Conservation (phyloP, 2,329 filamentous ascomycete species). For the Cordyceps tenuipes region DNA sequence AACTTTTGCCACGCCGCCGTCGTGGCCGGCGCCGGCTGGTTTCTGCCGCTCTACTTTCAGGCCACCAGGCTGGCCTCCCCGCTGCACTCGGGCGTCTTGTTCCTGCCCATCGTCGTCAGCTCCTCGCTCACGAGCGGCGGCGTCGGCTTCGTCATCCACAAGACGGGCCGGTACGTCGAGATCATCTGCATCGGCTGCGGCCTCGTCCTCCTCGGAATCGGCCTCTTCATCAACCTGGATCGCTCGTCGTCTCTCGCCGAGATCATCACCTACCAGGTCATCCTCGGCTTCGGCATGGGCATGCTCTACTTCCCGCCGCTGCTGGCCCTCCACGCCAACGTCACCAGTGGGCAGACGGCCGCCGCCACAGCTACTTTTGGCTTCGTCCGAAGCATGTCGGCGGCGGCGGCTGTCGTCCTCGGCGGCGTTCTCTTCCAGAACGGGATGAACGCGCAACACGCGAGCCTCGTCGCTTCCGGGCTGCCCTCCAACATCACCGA, state of each 20-base stretch:
- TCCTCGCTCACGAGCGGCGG: conserved; percentile 25
- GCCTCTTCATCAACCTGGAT: conserved; percentile 47
- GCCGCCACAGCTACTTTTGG: conserved; percentile 54
- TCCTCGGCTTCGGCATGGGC: conserved; percentile 52
- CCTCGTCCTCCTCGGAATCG: conserved; percentile 51
- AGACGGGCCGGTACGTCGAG: conserved; percentile 48
- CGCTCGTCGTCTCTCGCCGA: conserved; percentile 38
- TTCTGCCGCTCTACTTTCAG: conserved; percentile 67
- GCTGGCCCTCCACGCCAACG: conserved; percentile 55
- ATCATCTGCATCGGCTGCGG: conserved; percentile 45
- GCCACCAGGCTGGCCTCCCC: conserved; percentile 46
- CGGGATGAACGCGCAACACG: conserved; percentile 28
- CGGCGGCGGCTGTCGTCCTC: too few relatives aligned
- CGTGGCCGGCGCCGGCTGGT: conserved; percentile 55
- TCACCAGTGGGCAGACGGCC: conserved; percentile 51
- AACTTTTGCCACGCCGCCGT: conserved; percentile 39
- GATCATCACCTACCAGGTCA: conserved; percentile 47
- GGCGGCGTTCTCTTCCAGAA: conserved; percentile 32
- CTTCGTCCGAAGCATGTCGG: too few relatives aligned
- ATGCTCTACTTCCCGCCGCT: conserved; percentile 56
- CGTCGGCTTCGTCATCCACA: conserved; percentile 26
- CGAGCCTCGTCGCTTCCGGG: neutral
- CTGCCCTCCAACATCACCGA: conserved; percentile 2
- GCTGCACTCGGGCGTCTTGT: conserved; percentile 6
- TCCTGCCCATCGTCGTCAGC: conserved; percentile 13